Evolutionary conservation across 179 eudicot genomes (phyloP), one percentile per base, ranked within the genome.

Genomic region (Dionaea muscipula): DNA sequence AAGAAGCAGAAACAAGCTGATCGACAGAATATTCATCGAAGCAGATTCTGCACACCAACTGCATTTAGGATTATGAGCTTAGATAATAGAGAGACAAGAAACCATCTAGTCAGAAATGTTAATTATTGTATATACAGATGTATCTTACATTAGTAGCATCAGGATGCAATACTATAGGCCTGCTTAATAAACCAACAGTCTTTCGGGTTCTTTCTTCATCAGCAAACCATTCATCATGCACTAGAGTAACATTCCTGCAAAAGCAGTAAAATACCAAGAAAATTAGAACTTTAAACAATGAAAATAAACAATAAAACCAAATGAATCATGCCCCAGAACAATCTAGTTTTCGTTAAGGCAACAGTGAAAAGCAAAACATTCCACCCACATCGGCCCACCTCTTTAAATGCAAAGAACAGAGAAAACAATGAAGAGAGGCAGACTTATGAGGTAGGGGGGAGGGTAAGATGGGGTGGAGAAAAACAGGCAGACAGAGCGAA

Each of bases 141-240:
- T 9, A 13, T 22, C 70, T 66, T 60, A 85, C 94, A 70, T 82
- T 79, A 65, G 53, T 50, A 27, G 45, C 76, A 72, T 57, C 28
- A 35, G 79, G 67, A n/a, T 72, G 62, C n/a, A 26, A 20, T 39
- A 57, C 45, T 22, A 61, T 57, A 24, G 78, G 73, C 36, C 48
- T 64, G 51, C 68, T 74, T 25, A 78, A 63, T 62, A 85, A 63
- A 39, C 95, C 95, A 68, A 77, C 85, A 51, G 68, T 41, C 50
- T 56, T 65, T 35, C 85, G 79, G 51, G 80, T 85, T 59, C 67
- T 72, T 61, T 70, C 91, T 78, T 85, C 95, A 69, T 83, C 78
- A 22, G 77, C 80, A 69, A 85, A 85, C 95, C 95, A 85, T 66
- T 78, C 91, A 69, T 85, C 95, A 57, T 83, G 79, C 72, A 85